Percentiles rank a stretch among this genome's conserved stretches.
phyloP scores from a whole-genome alignment of 495 filamentous ascomycete species.

The Aspergillus bertholletiae region DNA sequence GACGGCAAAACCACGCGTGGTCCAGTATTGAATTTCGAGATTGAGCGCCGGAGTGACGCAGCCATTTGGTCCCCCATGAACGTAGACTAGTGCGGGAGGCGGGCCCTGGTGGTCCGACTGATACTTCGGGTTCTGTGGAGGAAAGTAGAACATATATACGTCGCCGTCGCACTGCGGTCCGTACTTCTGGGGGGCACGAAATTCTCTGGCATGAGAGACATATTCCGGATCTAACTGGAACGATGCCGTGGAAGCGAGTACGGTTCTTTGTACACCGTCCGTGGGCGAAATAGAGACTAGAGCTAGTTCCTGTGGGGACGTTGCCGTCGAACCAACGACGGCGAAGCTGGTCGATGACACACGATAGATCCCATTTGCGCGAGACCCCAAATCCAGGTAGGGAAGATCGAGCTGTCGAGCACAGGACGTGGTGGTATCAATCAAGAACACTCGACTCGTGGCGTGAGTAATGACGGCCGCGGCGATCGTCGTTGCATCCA shows the following conservation, averaged over 20 bases:
- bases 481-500: slow-evolving; percentile 33
- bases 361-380: slow-evolving; percentile 13
- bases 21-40: slow-evolving; percentile 45
- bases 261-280: slow-evolving; percentile 9
- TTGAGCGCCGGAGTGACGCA: slow-evolving; percentile 24
- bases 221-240: slow-evolving; percentile 20
- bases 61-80: slow-evolving; percentile 49
- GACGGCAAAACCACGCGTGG: slow-evolving; percentile 48
- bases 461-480: slow-evolving; percentile 26
- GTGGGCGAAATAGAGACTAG: slow-evolving; percentile 13
- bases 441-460: slow-evolving; percentile 19
- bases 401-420: slow-evolving; percentile 20
- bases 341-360: slow-evolving; percentile 20
- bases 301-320: slow-evolving; percentile 21
- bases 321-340: slow-evolving; percentile 18
- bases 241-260: slow-evolving; percentile 23
- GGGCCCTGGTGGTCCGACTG: slow-evolving; percentile 17
- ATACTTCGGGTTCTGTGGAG: slow-evolving; percentile 42
- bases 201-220: slow-evolving; percentile 31
- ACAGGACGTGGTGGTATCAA: slow-evolving; percentile 15
- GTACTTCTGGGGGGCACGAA: slow-evolving; percentile 21
- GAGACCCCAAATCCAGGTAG: slow-evolving; percentile 16
- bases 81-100: slow-evolving; percentile 41
- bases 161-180: slow-evolving; percentile 18
- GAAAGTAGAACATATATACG: slow-evolving; percentile 41